Base-by-base conservation (phyloP, 331 rosid genomes). In the Malus hybrid region DNA sequence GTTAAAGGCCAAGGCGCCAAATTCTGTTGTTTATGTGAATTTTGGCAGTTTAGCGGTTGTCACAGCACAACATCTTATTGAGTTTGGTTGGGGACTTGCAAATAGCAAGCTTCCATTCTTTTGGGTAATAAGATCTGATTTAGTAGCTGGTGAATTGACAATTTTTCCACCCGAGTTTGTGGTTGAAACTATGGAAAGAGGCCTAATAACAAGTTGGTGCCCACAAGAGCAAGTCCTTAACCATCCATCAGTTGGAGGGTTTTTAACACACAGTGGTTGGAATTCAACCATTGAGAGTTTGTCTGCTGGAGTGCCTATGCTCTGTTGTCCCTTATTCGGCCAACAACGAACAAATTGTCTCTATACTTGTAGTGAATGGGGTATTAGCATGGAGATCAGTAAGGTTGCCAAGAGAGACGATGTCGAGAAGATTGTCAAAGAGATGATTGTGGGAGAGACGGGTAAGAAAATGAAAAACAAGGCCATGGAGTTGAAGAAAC, bases 1-100 rank as follows among this genome's bases (percentile, higher is more conserved):
- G 84, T 73, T 75, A 0, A 19, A 75, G 5, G 6, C 53, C 0
- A 63, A 53, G 20, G 16, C n/a, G 0, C 73, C 52, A 6, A 63
- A 42, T 20, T 20, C 53, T 80, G 84, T 80, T 2, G 22, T 80
- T 6, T 80, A 80, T 13, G 80, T 80, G 1, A 80, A 57, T 36
- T 80, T 80, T 14, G 80, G 84, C 0, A 80, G 84, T 6, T 3
- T 75, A 32, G 57, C 73, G 0, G 73, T 75, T 28, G 29, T 28
- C 10, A n/a, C 68, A 63, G 26, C 77, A 0, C 70, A 75, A 6
- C 74, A 75, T 0, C 16, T 76, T 13, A 10, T 75, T 0, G 84
- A 80, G 26, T 71, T 80, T 55, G 80, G 73, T 4, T 70, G 73
- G 84, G 84, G 80, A 18, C 80, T 80, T 6, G 84, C 80, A 7